A percentile compares a stretch with the other conserved stretches of the same genome.
Evolutionary conservation across 768 basidiomycete species (phyloP).

Genomic region (Phylloporus scabripes): DNA sequence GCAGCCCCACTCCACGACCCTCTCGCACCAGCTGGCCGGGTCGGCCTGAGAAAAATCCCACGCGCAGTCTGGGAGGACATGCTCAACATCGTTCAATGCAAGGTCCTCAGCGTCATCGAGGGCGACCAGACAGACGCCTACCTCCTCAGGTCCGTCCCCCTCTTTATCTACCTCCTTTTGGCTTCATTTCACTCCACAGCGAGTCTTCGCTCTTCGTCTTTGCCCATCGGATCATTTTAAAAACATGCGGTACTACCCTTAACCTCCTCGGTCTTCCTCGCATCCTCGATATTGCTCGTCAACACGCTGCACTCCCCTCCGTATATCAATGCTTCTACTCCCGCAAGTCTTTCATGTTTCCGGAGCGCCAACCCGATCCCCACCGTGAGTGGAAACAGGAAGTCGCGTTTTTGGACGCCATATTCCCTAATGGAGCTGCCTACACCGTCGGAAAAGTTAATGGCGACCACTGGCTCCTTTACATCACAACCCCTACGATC

Average conservation of each 20-base stretch:
- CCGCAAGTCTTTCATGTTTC: conserved; percentile 98
- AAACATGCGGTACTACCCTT: conserved; percentile 98
- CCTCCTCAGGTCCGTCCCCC: conserved; percentile 74
- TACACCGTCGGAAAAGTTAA: conserved; percentile 98
- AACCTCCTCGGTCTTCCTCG: conserved; percentile 93
- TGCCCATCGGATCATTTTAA: conserved; percentile 92
- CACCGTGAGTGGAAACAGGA: conserved; percentile 94
- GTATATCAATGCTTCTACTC: conserved; percentile 97
- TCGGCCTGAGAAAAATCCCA: conserved; percentile 73
- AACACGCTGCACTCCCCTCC: conserved; percentile 55
- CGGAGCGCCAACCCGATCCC: conserved; percentile 88
- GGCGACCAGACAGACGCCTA: conserved; percentile 94
- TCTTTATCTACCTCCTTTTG: conserved; percentile 1
- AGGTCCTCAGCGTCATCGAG: conserved; percentile 84
- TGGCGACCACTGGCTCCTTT: conserved; percentile 97
- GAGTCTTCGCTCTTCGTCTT: conserved; percentile 97
- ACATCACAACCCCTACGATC: conserved; percentile 66
- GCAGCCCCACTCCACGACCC: conserved; percentile 51
- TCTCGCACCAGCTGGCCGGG: conserved; percentile 35
- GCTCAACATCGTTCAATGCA: conserved; percentile 95
- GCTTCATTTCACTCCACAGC: conserved; percentile 39
- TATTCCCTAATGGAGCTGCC: conserved; percentile 84
- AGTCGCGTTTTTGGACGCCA: conserved; percentile 83
- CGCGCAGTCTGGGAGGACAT: conserved; percentile 89
- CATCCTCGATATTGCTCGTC: conserved; percentile 87